These are phyloP conservation scores for Fusarium austroafricanum DNA, from an alignment of 2,329 filamentous ascomycete genomes.

Conservation along the genomic window DNA sequence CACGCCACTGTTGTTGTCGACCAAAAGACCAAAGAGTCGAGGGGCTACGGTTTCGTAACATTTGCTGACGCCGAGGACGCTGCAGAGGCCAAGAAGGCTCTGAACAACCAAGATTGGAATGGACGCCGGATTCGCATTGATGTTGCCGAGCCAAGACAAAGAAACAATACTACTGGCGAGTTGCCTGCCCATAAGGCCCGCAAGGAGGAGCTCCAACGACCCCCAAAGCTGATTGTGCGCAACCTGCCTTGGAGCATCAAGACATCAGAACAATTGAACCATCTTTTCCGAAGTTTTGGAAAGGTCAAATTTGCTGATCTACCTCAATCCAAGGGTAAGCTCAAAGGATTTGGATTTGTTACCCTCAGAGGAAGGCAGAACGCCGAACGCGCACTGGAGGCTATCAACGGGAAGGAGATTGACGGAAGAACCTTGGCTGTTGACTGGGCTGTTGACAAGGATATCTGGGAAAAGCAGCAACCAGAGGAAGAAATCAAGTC, in stretches of 20 bases:
- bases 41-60: constrained; percentile 96
- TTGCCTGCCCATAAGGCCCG: constrained; percentile 61
- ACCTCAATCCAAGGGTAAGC: constrained; percentile 79
- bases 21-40: constrained; percentile 84
- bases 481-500: constrained; percentile 52
- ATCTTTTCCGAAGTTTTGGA: constrained; percentile 86
- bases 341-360: constrained; percentile 93
- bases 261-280: constrained; percentile 80
- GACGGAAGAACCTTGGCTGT: constrained; percentile 91
- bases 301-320: constrained; percentile 90
- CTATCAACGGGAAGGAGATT: constrained; percentile 88
- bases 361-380: constrained; percentile 89
- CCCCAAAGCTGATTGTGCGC: constrained; percentile 85
- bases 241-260: constrained; percentile 98
- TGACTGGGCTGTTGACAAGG: constrained; percentile 96
- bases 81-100: constrained; percentile 79
- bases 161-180: constrained; percentile 64
- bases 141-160: constrained; percentile 85
- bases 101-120: constrained; percentile 81
- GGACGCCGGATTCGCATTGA: constrained; percentile 88
- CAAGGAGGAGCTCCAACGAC: constrained; percentile 69
- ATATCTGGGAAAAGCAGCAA: constrained; percentile 79
- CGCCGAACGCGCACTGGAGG: constrained; percentile 86
- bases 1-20: constrained; percentile 94
- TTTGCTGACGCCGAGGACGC: constrained; percentile 96